phyloP scores from a whole-genome alignment of 805 yeast species.

The Barnettozyma sucrosica region DNA sequence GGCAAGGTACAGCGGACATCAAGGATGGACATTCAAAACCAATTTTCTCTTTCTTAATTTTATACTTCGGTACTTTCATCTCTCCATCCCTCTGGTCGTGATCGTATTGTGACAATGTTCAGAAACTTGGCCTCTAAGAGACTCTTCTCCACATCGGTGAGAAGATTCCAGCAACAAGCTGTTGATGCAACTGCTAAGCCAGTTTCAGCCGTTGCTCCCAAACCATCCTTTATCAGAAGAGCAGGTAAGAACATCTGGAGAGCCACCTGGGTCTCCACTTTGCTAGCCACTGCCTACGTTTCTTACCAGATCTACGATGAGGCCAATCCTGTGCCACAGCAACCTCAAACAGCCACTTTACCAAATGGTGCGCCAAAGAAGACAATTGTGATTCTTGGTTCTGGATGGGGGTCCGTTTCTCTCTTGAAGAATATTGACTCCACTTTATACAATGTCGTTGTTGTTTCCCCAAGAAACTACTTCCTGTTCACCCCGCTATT shows the following conservation, averaged over 20 bases:
- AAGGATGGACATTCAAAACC: neutral
- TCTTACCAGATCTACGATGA: slow-evolving; percentile 62
- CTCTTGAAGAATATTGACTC: slow-evolving; percentile 81
- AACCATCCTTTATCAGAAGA: slow-evolving; percentile 22
- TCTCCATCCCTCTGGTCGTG: neutral
- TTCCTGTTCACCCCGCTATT: slow-evolving; percentile 89
- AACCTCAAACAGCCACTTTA: slow-evolving; percentile 51
- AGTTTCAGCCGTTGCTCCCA: slow-evolving; percentile 6
- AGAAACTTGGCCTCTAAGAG: slow-evolving; percentile 7
- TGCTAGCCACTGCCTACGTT: slow-evolving; percentile 50
- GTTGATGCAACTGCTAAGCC: slow-evolving; percentile 8
- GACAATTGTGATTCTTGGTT: slow-evolving; percentile 61
- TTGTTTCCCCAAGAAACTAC: slow-evolving; percentile 89
- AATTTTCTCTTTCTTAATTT: too few species aligned
- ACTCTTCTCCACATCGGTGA: slow-evolving; percentile 8
- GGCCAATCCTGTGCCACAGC: slow-evolving; percentile 53
- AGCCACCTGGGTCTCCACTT: slow-evolving; percentile 42
- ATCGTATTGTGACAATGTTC: slow-evolving; percentile 6
- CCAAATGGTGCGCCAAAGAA: slow-evolving; percentile 39
- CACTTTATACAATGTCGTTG: slow-evolving; percentile 78
- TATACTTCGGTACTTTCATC: neutral
- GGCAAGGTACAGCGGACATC: neutral
- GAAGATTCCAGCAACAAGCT: slow-evolving; percentile 8
- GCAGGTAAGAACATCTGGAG: slow-evolving; percentile 34
- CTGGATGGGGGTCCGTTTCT: slow-evolving; percentile 95